phyloP scores from a whole-genome alignment of 2,329 filamentous ascomycete species.

The Aspergillus novoparasiticus region DNA sequence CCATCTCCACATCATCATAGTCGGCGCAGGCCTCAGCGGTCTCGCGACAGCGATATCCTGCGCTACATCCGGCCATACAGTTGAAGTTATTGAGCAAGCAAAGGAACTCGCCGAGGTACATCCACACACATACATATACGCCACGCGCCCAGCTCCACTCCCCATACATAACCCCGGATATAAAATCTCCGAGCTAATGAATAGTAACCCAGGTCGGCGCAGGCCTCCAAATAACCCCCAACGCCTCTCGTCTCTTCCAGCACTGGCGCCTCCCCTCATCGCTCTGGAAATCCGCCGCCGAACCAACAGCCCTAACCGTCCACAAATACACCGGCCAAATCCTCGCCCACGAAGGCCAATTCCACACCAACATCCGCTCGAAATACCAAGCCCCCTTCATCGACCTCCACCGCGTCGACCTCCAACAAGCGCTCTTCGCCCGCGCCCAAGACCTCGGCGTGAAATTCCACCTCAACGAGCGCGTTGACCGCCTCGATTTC shows the following conservation, averaged over 20 bases:
- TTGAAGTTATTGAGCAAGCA: slow-evolving; percentile 34
- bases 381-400: slow-evolving; percentile 62
- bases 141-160: background rate
- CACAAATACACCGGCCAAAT: slow-evolving; percentile 37
- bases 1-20: slow-evolving; percentile 29
- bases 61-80: slow-evolving; percentile 28
- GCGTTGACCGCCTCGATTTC: slow-evolving; percentile 48
- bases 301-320: slow-evolving; percentile 36
- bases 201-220: slow-evolving; percentile 56
- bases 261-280: slow-evolving; percentile 31
- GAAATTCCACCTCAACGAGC: slow-evolving; percentile 51
- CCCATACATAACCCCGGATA: background rate
- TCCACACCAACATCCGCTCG: slow-evolving; percentile 54
- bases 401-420: slow-evolving; percentile 64
- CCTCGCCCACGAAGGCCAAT: slow-evolving; percentile 53
- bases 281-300: slow-evolving; percentile 33
- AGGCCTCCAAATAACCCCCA: slow-evolving; percentile 60
- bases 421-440: slow-evolving; percentile 57
- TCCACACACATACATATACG: background rate
- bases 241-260: slow-evolving; percentile 34
- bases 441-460: slow-evolving; percentile 59
- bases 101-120: slow-evolving; percentile 33
- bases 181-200: background rate
- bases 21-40: slow-evolving; percentile 36
- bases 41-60: slow-evolving; percentile 34